phyloP scores from a whole-genome alignment of 1,284 basidiomycete genomes.

The Puccinia novopanici region DNA sequence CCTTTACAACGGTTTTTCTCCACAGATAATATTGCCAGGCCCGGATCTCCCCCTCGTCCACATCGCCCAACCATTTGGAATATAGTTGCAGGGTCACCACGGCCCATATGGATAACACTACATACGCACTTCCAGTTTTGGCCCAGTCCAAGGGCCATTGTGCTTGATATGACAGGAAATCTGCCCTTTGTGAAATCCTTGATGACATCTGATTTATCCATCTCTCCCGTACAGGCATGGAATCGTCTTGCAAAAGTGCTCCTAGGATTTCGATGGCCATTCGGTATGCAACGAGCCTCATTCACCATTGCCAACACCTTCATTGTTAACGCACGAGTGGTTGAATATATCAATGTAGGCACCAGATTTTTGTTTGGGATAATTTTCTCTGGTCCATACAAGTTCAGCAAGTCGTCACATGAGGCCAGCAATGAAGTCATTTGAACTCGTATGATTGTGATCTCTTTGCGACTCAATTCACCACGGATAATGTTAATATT shows the following conservation, averaged over 20 bases:
- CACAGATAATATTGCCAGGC: background rate
- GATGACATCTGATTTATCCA: background rate
- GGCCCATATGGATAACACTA: background rate
- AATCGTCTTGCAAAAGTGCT: background rate
- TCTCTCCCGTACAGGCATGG: background rate
- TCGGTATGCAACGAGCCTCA: background rate
- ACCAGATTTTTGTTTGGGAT: background rate
- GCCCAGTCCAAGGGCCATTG: slow-evolving; percentile 10
- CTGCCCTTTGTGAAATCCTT: background rate
- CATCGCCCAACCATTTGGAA: background rate
- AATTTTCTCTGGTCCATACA: background rate
- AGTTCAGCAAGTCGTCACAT: background rate
- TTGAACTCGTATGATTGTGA: background rate
- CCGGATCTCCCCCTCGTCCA: background rate
- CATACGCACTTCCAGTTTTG: slow-evolving; percentile 11
- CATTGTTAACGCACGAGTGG: background rate
- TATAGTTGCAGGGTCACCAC: background rate
- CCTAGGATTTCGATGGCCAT: background rate
- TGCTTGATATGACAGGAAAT: background rate
- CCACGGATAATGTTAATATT: background rate
- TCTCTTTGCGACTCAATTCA: background rate
- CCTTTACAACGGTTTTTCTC: background rate
- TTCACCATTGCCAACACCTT: background rate
- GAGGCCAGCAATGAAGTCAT: background rate
- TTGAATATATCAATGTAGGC: background rate